Evolutionary conservation across 495 filamentous ascomycete species (phyloP), one percentile per base, ranked within the genome.

Genomic region (Aspergillus sparsus): DNA sequence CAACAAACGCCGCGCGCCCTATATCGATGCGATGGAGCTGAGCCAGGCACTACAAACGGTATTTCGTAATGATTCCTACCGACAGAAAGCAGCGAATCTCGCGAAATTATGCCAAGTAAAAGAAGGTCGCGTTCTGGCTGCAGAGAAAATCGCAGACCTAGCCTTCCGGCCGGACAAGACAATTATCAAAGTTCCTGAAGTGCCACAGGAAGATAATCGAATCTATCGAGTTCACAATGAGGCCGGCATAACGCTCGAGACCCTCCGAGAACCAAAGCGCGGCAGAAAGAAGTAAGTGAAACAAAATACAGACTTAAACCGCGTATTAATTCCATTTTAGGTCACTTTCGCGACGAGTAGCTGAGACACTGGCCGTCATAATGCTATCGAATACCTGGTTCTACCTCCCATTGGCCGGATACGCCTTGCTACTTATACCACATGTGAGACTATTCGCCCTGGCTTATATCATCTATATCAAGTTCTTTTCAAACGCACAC

Each of bases 391-490:
- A 66, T 41, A 57, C 61, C 11, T 70, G 68, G 68, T 61, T 63
- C 39, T 16, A 60, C 32, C 53, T 70, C 13, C 68, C 68, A 0
- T 0, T 63, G 0, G 15, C 62, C 3, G 65, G 68, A 11, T 70
- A 70, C 53, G 57, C 61, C 0, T 55, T 67, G 8, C 61, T 70
- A 1, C 56, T 70, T 0, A 21, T 67, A 8, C 68, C 65, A 10
- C 58, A 66, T 37, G 34, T 70, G 27, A 60, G 68, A 7, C 18
- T 66, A 21, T 8, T 66, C 12, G 62, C 47, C 13, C 72, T 96
- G 10, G 82, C 88, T 15, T 96, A 96, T 67, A 83, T 93, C 46
- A 73, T 96, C 53, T 88, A 91, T 75, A 70, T 83, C 68, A 83
- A 83, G 49, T 77, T 90, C 57, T 77, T 88, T 60, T 89, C 89